phyloP scores from a whole-genome alignment of 306 rosid genomes.

The Bauhinia variegata region DNA sequence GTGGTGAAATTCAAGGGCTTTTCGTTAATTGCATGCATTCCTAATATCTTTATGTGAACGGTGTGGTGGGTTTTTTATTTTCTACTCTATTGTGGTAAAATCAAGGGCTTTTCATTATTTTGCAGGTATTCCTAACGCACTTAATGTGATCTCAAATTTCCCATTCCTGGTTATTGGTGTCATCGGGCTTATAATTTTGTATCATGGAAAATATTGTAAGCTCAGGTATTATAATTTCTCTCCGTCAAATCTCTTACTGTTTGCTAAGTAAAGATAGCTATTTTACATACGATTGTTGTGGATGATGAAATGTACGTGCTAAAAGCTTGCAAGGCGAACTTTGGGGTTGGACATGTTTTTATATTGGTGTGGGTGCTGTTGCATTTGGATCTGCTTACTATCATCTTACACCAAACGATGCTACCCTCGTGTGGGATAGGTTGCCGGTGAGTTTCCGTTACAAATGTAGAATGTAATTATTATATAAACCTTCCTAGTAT shows the following conservation, averaged over 20 bases:
- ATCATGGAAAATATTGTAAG: slow-evolving; percentile 49
- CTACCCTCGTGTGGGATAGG: slow-evolving; percentile 87
- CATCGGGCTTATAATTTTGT: slow-evolving; percentile 72
- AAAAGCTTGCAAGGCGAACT: slow-evolving; percentile 79
- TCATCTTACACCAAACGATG: slow-evolving; percentile 81
- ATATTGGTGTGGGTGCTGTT: slow-evolving; percentile 71
- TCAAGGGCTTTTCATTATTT: not conserved
- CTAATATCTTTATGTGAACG: not conserved
- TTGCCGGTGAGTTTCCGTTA: slow-evolving; percentile 66
- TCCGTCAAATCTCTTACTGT: not conserved
- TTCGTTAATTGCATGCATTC: not conserved
- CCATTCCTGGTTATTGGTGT: slow-evolving; percentile 77
- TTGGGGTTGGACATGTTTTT: slow-evolving; percentile 85
- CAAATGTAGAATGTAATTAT: slow-evolving; percentile 28
- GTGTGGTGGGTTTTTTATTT: not conserved
- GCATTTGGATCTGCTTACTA: slow-evolving; percentile 85
- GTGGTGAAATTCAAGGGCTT: not conserved
- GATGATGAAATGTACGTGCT: slow-evolving; percentile 19
- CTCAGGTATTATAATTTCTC: slow-evolving; percentile 54
- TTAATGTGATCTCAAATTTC: slow-evolving; percentile 84
- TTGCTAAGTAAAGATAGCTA: not conserved
- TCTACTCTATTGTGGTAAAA: not conserved
- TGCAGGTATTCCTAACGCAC: slow-evolving; percentile 82
- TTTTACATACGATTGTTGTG: slow-evolving; percentile 17
- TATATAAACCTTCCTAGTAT: not conserved